A percentile compares a stretch with the other conserved stretches of the same genome.
Conservation (phyloP, 164 flowering plant genomes). For the Magnolia changhungtana region DNA sequence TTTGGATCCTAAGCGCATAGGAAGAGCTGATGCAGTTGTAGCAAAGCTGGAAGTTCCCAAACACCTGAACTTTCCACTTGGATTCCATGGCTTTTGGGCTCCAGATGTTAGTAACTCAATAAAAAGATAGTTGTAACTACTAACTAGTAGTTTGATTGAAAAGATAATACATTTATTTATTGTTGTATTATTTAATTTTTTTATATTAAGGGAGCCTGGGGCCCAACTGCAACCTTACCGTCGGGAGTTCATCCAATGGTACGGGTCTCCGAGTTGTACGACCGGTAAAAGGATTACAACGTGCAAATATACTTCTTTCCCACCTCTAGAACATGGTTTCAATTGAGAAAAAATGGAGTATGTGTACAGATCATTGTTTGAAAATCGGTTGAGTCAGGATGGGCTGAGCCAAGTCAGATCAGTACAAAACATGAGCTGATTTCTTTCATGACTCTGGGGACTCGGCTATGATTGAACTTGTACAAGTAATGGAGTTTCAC, state of each 20-base stretch:
- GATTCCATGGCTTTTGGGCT: constrained; percentile 95
- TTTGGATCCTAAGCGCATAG: constrained; percentile 56
- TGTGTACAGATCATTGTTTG: not conserved
- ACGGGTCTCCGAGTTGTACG: not conserved
- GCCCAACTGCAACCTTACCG: not conserved
- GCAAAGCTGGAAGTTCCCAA: constrained; percentile 83
- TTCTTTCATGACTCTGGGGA: no score
- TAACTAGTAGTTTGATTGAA: not conserved
- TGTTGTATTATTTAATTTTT: not conserved
- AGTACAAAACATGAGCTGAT: not conserved
- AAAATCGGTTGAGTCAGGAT: not conserved
- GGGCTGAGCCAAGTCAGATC: not conserved
- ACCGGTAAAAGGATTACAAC: not conserved
- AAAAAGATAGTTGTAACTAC: constrained; percentile 1
- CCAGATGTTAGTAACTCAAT: not conserved
- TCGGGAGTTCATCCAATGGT: not conserved
- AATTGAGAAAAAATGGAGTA: no score
- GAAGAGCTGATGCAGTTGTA: constrained; percentile 59
- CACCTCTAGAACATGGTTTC: not conserved
- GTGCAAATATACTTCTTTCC: not conserved
- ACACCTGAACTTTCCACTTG: constrained; percentile 74
- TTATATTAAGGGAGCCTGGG: not conserved
- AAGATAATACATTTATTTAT: no score
- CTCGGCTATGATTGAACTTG: no score
- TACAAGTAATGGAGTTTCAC: no score